A percentile compares a stretch with the other conserved stretches of the same genome.
These are phyloP conservation scores for Cyclospora cayetanensis DNA, from an alignment of 169 alveolate genomes.

Conservation along the genomic window DNA sequence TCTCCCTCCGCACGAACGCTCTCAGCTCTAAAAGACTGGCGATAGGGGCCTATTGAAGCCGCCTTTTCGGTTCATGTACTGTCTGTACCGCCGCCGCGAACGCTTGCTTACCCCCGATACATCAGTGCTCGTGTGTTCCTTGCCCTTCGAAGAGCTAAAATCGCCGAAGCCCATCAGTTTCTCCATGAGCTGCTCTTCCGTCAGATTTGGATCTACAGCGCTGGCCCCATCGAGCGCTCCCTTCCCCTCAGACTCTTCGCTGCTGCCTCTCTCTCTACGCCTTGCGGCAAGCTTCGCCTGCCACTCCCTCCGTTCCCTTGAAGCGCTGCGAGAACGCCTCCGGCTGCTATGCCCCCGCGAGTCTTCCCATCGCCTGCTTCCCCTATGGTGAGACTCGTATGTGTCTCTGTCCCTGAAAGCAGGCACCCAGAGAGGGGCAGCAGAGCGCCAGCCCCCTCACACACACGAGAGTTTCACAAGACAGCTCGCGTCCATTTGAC, in stretches of 20 bases:
- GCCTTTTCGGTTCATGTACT: constrained; percentile 94
- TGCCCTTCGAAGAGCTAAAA: constrained; percentile 83
- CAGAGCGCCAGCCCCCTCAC: too few relatives aligned
- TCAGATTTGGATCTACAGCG: constrained; percentile 59
- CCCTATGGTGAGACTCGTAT: too few relatives aligned
- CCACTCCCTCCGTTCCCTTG: constrained; percentile 17
- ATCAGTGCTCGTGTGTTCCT: constrained; percentile 85
- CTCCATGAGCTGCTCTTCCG: constrained; percentile 81
- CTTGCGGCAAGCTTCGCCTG: neutral
- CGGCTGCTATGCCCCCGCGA: neutral
- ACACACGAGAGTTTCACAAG: too few relatives aligned
- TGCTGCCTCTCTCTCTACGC: neutral
- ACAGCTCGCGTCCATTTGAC: too few relatives aligned
- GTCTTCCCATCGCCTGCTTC: neutral
- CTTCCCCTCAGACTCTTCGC: neutral
- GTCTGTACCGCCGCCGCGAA: constrained; percentile 91
- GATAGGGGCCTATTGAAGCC: constrained; percentile 94
- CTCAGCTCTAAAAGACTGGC: constrained; percentile 82
- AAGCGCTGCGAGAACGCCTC: neutral
- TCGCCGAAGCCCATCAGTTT: constrained; percentile 85
- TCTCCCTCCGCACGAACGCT: neutral
- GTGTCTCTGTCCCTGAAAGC: too few relatives aligned
- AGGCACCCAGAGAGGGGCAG: too few relatives aligned
- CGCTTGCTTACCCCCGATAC: constrained; percentile 86
- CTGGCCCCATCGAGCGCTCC: constrained; percentile 10